Percentiles rank a stretch among this genome's conserved stretches.
Conservation (phyloP, 2,329 filamentous ascomycete genomes). For the Lachnellula hyalina region DNA sequence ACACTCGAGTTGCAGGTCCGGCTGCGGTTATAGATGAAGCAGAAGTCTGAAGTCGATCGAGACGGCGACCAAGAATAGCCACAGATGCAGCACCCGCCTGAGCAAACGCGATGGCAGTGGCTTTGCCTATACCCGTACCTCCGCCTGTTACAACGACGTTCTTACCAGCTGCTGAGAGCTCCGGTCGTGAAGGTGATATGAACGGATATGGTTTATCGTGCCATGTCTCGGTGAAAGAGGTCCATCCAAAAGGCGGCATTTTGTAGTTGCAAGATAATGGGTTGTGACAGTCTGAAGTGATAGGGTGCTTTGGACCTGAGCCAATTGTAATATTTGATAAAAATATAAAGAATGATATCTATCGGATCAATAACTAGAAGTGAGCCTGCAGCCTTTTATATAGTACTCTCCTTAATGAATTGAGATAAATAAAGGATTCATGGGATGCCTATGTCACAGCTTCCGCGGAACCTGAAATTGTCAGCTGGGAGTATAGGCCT, state of each 20-base stretch:
- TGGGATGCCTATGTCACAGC: too few relatives aligned
- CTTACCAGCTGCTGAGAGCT: constrained; percentile 6
- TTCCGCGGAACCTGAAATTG: too few relatives aligned
- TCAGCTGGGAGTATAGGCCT: too few relatives aligned
- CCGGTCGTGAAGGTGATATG: constrained; percentile 21
- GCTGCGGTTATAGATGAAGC: neutral
- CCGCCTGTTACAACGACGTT: constrained; percentile 9
- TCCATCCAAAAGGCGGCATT: neutral
- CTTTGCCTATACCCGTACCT: constrained; percentile 16
- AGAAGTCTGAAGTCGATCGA: neutral
- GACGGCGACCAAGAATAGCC: constrained; percentile 22
- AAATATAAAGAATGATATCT: too few relatives aligned
- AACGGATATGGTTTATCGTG: constrained; percentile 27
- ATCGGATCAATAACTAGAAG: too few relatives aligned
- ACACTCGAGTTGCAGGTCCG: neutral
- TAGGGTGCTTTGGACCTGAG: neutral
- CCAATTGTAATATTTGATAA: too few relatives aligned
- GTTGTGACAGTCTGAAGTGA: neutral
- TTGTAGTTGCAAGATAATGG: neutral
- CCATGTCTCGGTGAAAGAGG: constrained; percentile 11
- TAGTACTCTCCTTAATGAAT: too few relatives aligned
- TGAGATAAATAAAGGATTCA: too few relatives aligned
- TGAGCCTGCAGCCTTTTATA: too few relatives aligned
- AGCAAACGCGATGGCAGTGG: constrained; percentile 9
- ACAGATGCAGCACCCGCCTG: constrained; percentile 22